Base-by-base conservation (phyloP, 139 green algal species). In the Microglena sp. region DNA sequence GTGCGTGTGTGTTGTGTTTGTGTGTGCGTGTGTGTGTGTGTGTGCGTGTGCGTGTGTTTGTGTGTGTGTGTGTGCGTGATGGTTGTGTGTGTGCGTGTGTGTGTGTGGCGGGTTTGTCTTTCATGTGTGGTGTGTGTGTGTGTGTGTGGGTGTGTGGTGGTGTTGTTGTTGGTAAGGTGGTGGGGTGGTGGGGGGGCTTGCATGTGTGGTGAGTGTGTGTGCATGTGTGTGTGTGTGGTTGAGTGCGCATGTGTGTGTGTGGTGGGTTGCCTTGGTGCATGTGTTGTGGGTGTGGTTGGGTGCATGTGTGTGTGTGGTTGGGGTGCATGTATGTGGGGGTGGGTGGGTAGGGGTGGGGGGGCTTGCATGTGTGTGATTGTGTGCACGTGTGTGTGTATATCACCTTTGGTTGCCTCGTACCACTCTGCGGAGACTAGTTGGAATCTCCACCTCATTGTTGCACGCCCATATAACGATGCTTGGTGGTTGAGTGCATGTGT, bases 371-470 rank as follows among this genome's bases (percentile, higher is more conserved):
- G 40, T 50, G 40, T 50, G 40, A 24, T 11, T 50, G 40, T 50
- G 40, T 50, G 40, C 18, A 18, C 18, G 40, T 50, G 40, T n/a
- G n/a, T n/a, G n/a, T n/a, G n/a, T n/a, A 11, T 62, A n/a, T 36
- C 26, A 21, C 11, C n/a, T 15, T 27, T 18, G 3, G 58, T 65
- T 6, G 32, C 58, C 5, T 50, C 33, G 24, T 55, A 65, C 58
- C 58, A 65, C 6, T 65, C 58, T 21, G 53, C 18, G 58, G 33
- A 55, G 32, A 34, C 58, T n/a, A n/a, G n/a, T n/a, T n/a, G n/a
- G n/a, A n/a, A n/a, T n/a, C 34, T 65, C 58, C 5, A 65, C 31
- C 34, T 65, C 58, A 26, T 65, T 65, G 34, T 65, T 65, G 4
- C 58, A n/a, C n/a, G n/a, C n/a, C n/a, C n/a, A n/a, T n/a, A n/a